Percentiles rank a stretch among this genome's conserved stretches.
Conservation (phyloP, 345 rosid species). For the Salix viminalis region DNA sequence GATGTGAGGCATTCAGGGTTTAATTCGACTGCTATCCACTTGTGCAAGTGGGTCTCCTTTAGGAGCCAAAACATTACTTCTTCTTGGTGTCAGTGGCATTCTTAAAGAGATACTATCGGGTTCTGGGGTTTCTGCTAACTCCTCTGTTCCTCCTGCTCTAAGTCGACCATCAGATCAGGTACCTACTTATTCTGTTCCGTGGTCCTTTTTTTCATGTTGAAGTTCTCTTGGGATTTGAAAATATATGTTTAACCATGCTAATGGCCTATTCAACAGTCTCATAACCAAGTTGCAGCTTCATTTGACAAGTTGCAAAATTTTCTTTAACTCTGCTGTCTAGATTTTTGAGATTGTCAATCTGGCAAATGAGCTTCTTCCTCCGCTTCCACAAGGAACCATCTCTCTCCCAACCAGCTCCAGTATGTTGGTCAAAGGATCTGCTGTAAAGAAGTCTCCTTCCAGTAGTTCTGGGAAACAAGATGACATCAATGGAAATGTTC, state of each 20-base stretch:
- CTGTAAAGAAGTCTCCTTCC: slow-evolving; percentile 59
- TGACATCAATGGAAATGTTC: slow-evolving; percentile 46
- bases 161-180: slow-evolving; percentile 99
- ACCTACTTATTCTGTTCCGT: not conserved
- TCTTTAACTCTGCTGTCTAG: slow-evolving; percentile 33
- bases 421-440: slow-evolving; percentile 66
- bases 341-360: slow-evolving; percentile 98
- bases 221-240: not conserved
- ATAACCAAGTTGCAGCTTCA: not conserved
- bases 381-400: slow-evolving; percentile 85
- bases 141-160: slow-evolving; percentile 82
- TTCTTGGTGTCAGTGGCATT: slow-evolving; percentile 89
- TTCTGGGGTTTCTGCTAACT: slow-evolving; percentile 74
- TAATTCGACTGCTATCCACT: slow-evolving; percentile 91
- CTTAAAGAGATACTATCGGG: slow-evolving; percentile 88
- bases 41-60: slow-evolving; percentile 97
- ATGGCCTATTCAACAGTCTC: not conserved
- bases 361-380: slow-evolving; percentile 98
- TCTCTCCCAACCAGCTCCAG: slow-evolving; percentile 76
- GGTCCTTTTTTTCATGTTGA: not conserved
- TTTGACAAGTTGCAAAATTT: not conserved
- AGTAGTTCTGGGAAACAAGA: slow-evolving; percentile 65
- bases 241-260: not conserved
- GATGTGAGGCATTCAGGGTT: slow-evolving; percentile 58
- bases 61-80: slow-evolving; percentile 88